Base-by-base conservation (phyloP, 2,329 filamentous ascomycete genomes). In the Cercospora zeae-maydis region DNA sequence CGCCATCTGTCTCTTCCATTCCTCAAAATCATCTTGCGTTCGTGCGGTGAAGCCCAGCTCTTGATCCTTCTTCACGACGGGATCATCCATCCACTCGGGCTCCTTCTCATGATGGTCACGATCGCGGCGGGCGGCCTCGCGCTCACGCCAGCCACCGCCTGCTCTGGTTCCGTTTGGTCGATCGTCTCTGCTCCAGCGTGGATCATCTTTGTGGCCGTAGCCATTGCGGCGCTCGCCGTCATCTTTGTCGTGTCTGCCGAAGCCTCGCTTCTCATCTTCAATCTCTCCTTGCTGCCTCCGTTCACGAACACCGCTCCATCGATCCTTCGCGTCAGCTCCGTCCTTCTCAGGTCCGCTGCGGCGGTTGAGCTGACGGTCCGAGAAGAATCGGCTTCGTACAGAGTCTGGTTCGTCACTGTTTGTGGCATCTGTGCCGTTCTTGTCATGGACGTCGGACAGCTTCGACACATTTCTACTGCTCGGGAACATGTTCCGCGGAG, bases 1-100 rank as follows among this genome's bases (percentile, higher is more conserved):
- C 62, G 82, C 93, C 92, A 96, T 96, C 67, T 84, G 84, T 70
- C 96, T 91, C 83, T 96, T 96, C 87, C 93, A 97, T 69, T 91
- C 91, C 78, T 96, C 89, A 76, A 97, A 96, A 69, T 97, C 93
- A 73, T 96, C 92, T 71, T 91, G 88, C 0, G 92, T 96, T 70
- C 91, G 90, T 4, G 74, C 70, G 30, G 67, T 66, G 55, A 71
- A 61, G 31, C 68, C 62, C 33, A 72, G 53, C 49, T 84, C 80
- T 70, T 88, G 59, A 37, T 64, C 86, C 63, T 89, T 88, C 49
- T 81, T 83, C 14, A 87, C 88, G 84, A 70, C 63, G 3, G 67
- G 67, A 1, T 75, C 72, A 39, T 96, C 92, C 76, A 96, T 83
- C 93, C 93, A 96, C 76, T 96, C 93, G 4, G 93, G 93, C 56